A percentile compares a stretch with the other conserved stretches of the same genome.
Evolutionary conservation across 306 rosid genomes (phyloP).

Genomic region (Prunus dulcis): DNA sequence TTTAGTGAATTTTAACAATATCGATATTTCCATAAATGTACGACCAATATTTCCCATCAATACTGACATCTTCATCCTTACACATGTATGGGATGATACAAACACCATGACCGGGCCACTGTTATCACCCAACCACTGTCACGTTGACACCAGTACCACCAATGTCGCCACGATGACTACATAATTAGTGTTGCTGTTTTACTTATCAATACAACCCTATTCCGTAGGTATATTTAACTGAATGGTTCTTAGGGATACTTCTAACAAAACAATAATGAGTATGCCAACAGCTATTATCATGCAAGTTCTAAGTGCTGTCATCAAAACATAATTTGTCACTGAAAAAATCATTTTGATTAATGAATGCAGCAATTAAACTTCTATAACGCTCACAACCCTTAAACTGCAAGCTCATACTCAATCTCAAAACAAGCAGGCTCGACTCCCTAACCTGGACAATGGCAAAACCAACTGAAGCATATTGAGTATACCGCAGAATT

Average conservation of each 20-base stretch:
- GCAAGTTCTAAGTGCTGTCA: not conserved
- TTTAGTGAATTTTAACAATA: no score
- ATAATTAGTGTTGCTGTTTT: not conserved
- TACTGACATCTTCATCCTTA: not conserved
- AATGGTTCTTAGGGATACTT: not conserved
- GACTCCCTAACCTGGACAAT: conserved; percentile 73
- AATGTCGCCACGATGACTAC: not conserved
- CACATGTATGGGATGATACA: not conserved
- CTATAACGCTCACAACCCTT: not conserved
- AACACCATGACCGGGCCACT: not conserved
- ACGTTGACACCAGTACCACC: not conserved
- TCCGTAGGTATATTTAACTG: not conserved
- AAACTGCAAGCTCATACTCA: not conserved
- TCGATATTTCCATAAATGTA: no score
- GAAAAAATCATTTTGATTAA: not conserved
- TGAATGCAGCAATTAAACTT: not conserved
- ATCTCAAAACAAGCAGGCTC: not conserved
- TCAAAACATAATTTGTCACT: not conserved
- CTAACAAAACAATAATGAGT: not conserved
- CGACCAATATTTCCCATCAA: not conserved
- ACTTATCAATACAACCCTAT: not conserved
- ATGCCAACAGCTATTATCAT: not conserved
- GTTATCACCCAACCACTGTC: not conserved
- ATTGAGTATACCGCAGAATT: conserved; percentile 80
- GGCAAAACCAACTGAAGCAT: conserved; percentile 95